Base-by-base conservation (phyloP, 495 filamentous ascomycete genomes). In the Xanthoparmelia taractica region DNA sequence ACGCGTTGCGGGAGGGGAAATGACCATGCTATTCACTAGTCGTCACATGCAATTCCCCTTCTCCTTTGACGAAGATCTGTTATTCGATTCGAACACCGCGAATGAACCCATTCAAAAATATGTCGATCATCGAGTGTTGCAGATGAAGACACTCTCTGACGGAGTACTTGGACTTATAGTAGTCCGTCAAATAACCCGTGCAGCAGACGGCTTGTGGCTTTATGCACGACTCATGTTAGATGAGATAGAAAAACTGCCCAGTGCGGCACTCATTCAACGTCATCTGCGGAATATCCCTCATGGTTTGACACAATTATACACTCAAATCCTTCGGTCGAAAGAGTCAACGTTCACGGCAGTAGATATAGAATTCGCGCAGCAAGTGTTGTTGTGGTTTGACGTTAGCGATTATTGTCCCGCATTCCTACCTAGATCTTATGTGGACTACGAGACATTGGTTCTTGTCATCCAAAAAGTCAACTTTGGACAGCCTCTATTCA, bases 161-260 rank as follows among this genome's bases (percentile, higher is more conserved):
- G 37, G 33, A 15, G 65, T 47, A 43, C 60, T 47, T 56, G 29
- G 41, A n/a, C 8, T 57, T 2, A 45, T 47, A 25, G 36, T 64
- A 58, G 23, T 37, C 29, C n/a, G 65, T 52, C 65, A 54, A 31
- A 41, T 57, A 13, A 23, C 29, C 4, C 8, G 34, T 54, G 47
- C 57, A n/a, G 66, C 70, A 0, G 60, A 67, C 31, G 68, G 70
- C 25, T 66, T 72, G 29, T 73, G 71, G 71, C 70, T 73, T 15
- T 73, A 72, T 57, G 70, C 70, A 27, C 63, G 68, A 27, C 61
- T 73, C 13, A 70, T 72, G 68, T 67, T 72, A 60, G 71, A 73
- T 45, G 71, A 72, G 43, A 63, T 73, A 25, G 64, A 72, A 23
- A 61, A 43, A 25, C 63, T 70, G 27, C 71, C 71, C 7, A 71